Conservation (phyloP, 495 filamentous ascomycete species). For the Penicillium ochrochloron region DNA sequence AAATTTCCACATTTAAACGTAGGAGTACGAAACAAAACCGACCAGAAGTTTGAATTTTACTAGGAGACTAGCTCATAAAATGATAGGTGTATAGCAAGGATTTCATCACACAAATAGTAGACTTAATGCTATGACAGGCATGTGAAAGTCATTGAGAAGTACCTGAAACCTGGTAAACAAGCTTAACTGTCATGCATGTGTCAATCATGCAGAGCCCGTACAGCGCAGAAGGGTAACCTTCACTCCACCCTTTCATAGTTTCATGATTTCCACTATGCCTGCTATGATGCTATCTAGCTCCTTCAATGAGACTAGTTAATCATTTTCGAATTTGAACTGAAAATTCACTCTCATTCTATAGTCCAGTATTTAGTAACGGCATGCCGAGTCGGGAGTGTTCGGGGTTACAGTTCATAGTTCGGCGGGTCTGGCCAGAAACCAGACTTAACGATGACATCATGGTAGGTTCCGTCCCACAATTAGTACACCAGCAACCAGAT, state of each 20-base stretch:
- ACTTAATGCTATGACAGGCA: neutral
- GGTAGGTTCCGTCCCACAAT: neutral
- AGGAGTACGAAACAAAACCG: too few relatives aligned
- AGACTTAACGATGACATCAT: constrained; percentile 9
- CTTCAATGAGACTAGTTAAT: too few relatives aligned
- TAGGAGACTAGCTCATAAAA: too few relatives aligned
- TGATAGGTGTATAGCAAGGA: too few relatives aligned
- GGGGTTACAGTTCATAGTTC: neutral
- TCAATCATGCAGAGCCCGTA: neutral
- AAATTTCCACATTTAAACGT: too few relatives aligned
- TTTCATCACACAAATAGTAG: too few relatives aligned
- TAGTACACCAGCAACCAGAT: neutral
- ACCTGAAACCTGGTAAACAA: neutral
- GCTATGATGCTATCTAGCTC: too few relatives aligned
- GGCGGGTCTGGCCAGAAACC: neutral
- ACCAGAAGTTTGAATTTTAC: too few relatives aligned
- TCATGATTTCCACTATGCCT: neutral
- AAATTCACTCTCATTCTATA: too few relatives aligned
- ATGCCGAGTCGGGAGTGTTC: neutral
- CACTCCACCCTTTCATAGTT: neutral
- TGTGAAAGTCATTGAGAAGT: neutral
- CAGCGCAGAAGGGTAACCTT: neutral
- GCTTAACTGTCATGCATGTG: neutral
- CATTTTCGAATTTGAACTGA: too few relatives aligned
- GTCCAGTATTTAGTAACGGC: neutral